These are phyloP conservation scores for Monascus purpureus DNA, from an alignment of 495 filamentous ascomycete species.

Conservation along the genomic window DNA sequence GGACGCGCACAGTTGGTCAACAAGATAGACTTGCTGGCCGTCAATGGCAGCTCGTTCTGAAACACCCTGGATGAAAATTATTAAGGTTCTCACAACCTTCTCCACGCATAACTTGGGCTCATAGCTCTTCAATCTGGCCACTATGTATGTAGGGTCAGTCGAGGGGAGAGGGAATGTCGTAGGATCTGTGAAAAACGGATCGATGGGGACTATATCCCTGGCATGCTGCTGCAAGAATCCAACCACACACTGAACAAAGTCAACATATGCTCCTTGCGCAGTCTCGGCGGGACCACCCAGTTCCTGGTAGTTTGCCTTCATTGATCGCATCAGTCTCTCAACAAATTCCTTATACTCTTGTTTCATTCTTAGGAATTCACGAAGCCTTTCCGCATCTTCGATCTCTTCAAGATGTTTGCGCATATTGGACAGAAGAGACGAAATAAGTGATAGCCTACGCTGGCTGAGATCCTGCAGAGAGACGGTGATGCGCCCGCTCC, in stretches of 20 bases:
- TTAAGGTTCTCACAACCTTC: conserved; percentile 42
- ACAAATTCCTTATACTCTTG: conserved; percentile 43
- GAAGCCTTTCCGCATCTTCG: conserved; percentile 11
- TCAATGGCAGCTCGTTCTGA: conserved; percentile 49
- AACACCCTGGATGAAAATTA: conserved; percentile 48
- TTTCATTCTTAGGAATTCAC: conserved; percentile 21
- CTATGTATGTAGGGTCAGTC: conserved; percentile 53
- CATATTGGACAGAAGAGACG: conserved; percentile 52
- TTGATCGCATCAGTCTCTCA: conserved; percentile 44
- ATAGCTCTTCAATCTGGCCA: conserved; percentile 51
- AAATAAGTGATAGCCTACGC: conserved; percentile 46
- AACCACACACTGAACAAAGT: conserved; percentile 52
- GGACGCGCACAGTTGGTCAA: conserved; percentile 42
- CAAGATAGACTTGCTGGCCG: conserved; percentile 43
- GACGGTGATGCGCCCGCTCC: conserved; percentile 31
- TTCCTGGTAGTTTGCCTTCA: conserved; percentile 57
- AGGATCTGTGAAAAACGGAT: conserved; percentile 55
- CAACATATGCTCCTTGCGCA: conserved; percentile 44
- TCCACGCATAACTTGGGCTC: conserved; percentile 40
- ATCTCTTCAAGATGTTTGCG: conserved; percentile 34
- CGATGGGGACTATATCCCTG: conserved; percentile 45
- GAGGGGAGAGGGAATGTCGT: conserved; percentile 50
- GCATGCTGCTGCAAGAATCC: conserved; percentile 53
- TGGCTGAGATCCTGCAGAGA: conserved; percentile 38
- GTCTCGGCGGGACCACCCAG: conserved; percentile 22